Base-by-base conservation (phyloP, 306 rosid genomes). In the Cicer cuneatum region DNA sequence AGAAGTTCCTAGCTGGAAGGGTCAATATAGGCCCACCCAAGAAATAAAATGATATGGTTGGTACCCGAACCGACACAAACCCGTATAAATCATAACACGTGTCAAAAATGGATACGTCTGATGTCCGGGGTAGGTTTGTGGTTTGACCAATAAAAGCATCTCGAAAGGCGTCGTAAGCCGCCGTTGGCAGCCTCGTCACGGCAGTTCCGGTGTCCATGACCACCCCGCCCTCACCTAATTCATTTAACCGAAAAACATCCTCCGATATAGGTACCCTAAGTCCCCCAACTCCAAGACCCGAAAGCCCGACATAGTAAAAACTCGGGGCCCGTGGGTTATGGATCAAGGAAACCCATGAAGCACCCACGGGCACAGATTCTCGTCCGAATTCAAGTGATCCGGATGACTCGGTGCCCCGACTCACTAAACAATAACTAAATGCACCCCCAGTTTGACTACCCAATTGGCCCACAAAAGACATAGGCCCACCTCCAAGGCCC, bases 191-290 rank as follows among this genome's bases (percentile, higher is more conserved):
- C 81, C 97, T 78, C 0, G 96, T 90, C 11, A 94, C 99, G 8
- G 99, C 97, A 1, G 99, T 94, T 40, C 99, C 99, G 0, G 99
- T 92, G 78, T 94, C 99, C 99, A 94, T 90, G 0, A 94, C 97
- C 1, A 92, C 97, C 5, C 99, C 99, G 7, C 99, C 97, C 2
- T 78, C 49, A 0, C 98, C 97, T 2, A 53, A 15, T 6, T 94
- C 93, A 4, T 79, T 83, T 5, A 88, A 46, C 2, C 57, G 67
- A 4, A 94, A 94, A 14, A 80, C 68, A 46, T 87, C 87, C 61
- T 90, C 97, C 0, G 96, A 75, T 14, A 94, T 64, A n/a, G 89
- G 85, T 0, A 94, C 83, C 35, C 81, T 83, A 0, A 69, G 4
- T 1, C 99, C 97, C 43, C 96, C 99, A 1, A 94, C 93, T 35